phyloP scores from a whole-genome alignment of 164 flowering plant genomes.

The Magnolia sinica region DNA sequence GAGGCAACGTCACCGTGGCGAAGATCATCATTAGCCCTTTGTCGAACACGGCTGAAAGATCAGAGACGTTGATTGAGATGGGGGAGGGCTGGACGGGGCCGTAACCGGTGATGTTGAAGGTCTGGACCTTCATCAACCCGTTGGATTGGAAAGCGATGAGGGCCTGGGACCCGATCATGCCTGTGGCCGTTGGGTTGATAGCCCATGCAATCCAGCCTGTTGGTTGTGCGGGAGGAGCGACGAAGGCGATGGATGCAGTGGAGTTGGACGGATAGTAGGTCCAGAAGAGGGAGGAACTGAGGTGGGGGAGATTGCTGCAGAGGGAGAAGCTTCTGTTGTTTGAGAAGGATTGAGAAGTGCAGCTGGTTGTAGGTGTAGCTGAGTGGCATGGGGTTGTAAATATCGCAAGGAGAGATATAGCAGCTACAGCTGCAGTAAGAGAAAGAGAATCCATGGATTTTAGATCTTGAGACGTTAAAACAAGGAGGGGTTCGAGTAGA shows the following conservation, averaged over 20 bases:
- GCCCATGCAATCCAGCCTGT: conserved; percentile 62
- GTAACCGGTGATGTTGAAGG: conserved; percentile 31
- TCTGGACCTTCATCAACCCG: conserved; percentile 34
- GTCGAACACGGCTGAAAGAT: conserved; percentile 22
- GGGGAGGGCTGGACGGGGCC: conserved; percentile 8
- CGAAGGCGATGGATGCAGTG: conserved; percentile 39
- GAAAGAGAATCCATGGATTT: not conserved
- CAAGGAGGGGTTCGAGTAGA: too few relatives aligned
- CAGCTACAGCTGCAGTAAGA: not conserved
- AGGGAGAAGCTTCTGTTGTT: conserved; percentile 19
- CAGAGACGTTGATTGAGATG: conserved; percentile 29
- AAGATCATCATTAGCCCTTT: conserved; percentile 36
- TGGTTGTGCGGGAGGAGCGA: conserved; percentile 30
- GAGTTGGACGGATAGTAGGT: conserved; percentile 31
- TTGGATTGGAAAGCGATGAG: conserved; percentile 32
- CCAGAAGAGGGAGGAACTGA: conserved; percentile 49
- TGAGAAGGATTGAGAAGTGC: conserved; percentile 36
- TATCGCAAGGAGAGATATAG: not conserved
- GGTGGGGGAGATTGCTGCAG: conserved; percentile 45
- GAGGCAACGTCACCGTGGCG: conserved; percentile 41
- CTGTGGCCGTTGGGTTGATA: conserved; percentile 43
- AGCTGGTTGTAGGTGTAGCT: conserved; percentile 14
- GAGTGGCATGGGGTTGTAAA: not conserved
- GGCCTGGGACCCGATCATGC: conserved; percentile 55
- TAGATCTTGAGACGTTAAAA: too few relatives aligned